phyloP scores from a whole-genome alignment of 257 asterid genomes.

The Jacaranda mimosifolia region DNA sequence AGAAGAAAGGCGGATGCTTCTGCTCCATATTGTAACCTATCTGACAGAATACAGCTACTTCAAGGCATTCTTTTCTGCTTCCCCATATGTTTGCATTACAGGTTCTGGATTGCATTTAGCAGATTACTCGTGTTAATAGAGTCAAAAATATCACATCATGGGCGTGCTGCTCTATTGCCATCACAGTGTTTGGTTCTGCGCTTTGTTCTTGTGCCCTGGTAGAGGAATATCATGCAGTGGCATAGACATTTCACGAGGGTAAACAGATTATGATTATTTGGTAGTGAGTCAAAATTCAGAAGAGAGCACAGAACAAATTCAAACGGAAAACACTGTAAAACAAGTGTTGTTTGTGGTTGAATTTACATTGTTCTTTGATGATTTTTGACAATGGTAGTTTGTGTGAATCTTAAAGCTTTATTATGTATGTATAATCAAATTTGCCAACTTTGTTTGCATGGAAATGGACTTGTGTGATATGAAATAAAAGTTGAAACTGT shows the following conservation, averaged over 20 bases:
- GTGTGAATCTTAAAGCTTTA: constrained; percentile 36
- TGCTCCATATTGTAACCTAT: constrained; percentile 67
- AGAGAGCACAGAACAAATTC: constrained; percentile 7
- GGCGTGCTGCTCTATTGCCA: constrained; percentile 11
- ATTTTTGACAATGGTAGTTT: not conserved
- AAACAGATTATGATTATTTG: not conserved
- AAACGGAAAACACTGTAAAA: constrained; percentile 20
- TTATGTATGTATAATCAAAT: constrained; percentile 39
- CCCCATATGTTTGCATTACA: constrained; percentile 40
- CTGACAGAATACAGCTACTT: constrained; percentile 29
- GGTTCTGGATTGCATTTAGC: constrained; percentile 43
- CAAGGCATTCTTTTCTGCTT: constrained; percentile 22
- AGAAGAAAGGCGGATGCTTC: constrained; percentile 71
- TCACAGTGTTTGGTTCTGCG: constrained; percentile 24
- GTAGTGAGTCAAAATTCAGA: not conserved
- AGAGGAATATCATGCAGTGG: constrained; percentile 11
- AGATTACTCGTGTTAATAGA: constrained; percentile 47
- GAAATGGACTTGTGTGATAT: constrained; percentile 1
- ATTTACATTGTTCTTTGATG: constrained; percentile 1
- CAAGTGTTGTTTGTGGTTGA: constrained; percentile 33
- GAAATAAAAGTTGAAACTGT: not conserved
- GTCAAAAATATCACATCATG: constrained; percentile 36
- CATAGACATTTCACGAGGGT: not conserved
- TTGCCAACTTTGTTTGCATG: not conserved
- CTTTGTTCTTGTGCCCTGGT: constrained; percentile 30